phyloP scores from a whole-genome alignment of 371 early-diverging fungal genomes.

The Rhizomucor pusillus region DNA sequence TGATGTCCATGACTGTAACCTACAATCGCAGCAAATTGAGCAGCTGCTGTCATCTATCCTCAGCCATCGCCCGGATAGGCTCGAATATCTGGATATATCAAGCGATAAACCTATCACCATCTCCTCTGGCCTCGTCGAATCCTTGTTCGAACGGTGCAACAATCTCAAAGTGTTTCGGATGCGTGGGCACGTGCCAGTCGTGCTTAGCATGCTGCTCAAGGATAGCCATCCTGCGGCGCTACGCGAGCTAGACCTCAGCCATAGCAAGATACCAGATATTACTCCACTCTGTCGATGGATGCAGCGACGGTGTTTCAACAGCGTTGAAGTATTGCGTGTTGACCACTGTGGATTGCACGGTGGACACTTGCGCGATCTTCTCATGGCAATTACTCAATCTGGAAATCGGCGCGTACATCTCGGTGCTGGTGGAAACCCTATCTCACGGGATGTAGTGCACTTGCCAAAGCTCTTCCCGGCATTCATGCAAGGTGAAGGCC shows the following conservation, averaged over 20 bases:
- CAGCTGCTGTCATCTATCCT: conserved; percentile 16
- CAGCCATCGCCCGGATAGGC: conserved; percentile 13
- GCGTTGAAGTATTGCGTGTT: conserved; percentile 22
- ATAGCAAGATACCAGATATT: conserved; percentile 6
- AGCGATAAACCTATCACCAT: conserved; percentile 7
- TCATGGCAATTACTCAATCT: conserved; percentile 26
- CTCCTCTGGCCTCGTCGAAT: conserved; percentile 15
- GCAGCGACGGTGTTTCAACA: conserved; percentile 21
- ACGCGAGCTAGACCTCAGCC: conserved; percentile 1
- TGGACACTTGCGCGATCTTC: conserved; percentile 23
- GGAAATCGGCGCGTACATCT: conserved; percentile 30
- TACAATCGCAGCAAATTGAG: conserved; percentile 27
- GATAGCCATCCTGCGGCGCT: not conserved
- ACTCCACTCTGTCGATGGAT: conserved; percentile 30
- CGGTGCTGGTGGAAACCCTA: conserved; percentile 29
- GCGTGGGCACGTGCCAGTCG: conserved; percentile 1
- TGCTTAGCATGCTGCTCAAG: not conserved
- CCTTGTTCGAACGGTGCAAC: conserved; percentile 20
- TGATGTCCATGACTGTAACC: conserved; percentile 25
- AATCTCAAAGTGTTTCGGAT: conserved; percentile 15
- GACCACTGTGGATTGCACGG: conserved; percentile 31
- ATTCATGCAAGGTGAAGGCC: conserved; percentile 35
- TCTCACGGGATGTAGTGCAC: conserved; percentile 32
- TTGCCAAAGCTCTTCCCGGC: conserved; percentile 36
- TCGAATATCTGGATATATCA: conserved; percentile 19